Evolutionary conservation across 1,284 basidiomycete species (phyloP).

Genomic region (Cutaneotrichosporon cavernicola): DNA sequence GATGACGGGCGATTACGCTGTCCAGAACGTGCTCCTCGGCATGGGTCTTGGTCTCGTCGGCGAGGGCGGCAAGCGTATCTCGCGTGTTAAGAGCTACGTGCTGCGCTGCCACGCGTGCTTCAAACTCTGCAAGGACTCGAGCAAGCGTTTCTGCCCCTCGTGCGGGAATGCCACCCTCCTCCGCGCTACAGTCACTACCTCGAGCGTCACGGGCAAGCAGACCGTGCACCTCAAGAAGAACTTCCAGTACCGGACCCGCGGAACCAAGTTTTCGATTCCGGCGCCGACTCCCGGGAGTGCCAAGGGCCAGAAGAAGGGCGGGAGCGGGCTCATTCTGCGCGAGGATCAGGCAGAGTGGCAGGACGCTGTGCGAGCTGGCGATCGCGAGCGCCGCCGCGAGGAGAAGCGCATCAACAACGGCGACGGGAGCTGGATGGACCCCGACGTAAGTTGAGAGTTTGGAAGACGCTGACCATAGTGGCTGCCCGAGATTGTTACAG

Average conservation of each 20-base stretch:
- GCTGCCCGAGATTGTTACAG: constrained; percentile 79
- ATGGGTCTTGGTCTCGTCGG: constrained; percentile 93
- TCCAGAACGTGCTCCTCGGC: constrained; percentile 96
- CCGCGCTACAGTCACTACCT: constrained; percentile 83
- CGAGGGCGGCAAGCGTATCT: constrained; percentile 84
- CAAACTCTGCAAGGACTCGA: constrained; percentile 96
- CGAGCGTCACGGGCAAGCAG: constrained; percentile 59
- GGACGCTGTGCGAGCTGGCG: constrained; percentile 72
- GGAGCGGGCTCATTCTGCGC: constrained; percentile 69
- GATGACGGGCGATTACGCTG: constrained; percentile 98
- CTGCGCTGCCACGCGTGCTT: constrained; percentile 97
- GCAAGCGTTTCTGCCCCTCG: constrained; percentile 95
- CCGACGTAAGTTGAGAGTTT: constrained; percentile 60
- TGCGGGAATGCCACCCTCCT: constrained; percentile 92
- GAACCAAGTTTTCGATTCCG: constrained; percentile 91
- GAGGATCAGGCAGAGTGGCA: constrained; percentile 87
- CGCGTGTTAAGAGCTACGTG: constrained; percentile 92
- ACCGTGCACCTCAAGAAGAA: constrained; percentile 88
- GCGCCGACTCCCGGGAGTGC: constrained; percentile 84
- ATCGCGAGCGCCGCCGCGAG: constrained; percentile 70
- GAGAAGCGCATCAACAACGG: constrained; percentile 69
- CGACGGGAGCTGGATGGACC: constrained; percentile 78
- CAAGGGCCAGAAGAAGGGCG: constrained; percentile 74
- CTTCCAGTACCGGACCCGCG: constrained; percentile 90
- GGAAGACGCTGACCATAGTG: constrained; percentile 55